These are phyloP conservation scores for Tubosaeta sp. DNA, from an alignment of 768 basidiomycete genomes.

Conservation along the genomic window DNA sequence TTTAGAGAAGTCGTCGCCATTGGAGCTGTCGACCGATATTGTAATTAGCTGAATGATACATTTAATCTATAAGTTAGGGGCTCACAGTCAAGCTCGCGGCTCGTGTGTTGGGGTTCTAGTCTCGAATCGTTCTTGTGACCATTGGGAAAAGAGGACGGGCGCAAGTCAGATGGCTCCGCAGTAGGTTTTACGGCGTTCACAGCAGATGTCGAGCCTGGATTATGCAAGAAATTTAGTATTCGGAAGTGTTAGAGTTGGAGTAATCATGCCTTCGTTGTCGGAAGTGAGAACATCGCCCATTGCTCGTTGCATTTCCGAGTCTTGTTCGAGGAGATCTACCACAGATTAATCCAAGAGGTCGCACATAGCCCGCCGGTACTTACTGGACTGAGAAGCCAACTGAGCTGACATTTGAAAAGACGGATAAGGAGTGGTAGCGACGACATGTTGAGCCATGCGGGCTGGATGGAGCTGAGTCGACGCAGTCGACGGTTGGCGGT, in stretches of 20 bases:
- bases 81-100: slow-evolving; percentile 19
- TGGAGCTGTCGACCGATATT: slow-evolving; percentile 24
- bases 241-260: neutral
- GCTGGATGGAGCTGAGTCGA: slow-evolving; percentile 38
- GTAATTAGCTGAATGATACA: neutral
- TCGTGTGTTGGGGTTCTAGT: slow-evolving; percentile 6
- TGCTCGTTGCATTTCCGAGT: slow-evolving; percentile 68
- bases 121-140: slow-evolving; percentile 1
- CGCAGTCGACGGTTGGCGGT: slow-evolving; percentile 26
- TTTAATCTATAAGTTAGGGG: neutral
- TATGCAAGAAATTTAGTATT: neutral
- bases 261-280: slow-evolving; percentile 35
- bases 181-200: slow-evolving; percentile 5
- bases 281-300: slow-evolving; percentile 54
- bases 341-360: slow-evolving; percentile 1
- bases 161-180: slow-evolving; percentile 5
- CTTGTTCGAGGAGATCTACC: slow-evolving; percentile 61
- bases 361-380: slow-evolving; percentile 13
- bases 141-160: slow-evolving; percentile 14
- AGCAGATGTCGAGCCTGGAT: slow-evolving; percentile 13
- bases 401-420: slow-evolving; percentile 54
- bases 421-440: slow-evolving; percentile 52
- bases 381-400: slow-evolving; percentile 52
- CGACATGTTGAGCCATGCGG: slow-evolving; percentile 45
- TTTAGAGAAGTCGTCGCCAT: slow-evolving; percentile 21